A percentile compares a stretch with the other conserved stretches of the same genome.
Evolutionary conservation across 257 asterid species (phyloP).

Genomic region (Solanum virginianum): DNA sequence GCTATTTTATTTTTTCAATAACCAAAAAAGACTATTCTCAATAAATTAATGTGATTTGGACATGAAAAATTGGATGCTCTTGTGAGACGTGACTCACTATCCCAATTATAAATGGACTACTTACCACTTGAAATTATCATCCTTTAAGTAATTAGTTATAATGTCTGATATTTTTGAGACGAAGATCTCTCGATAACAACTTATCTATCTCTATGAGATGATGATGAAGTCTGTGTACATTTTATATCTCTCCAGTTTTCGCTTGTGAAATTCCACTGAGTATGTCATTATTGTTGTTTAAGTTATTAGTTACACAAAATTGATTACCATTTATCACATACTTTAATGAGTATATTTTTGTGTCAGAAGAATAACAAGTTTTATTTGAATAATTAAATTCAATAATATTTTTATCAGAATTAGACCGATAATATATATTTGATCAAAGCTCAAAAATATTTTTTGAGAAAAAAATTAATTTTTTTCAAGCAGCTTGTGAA

Average conservation of each 20-base stretch:
- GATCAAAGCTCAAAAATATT: too few relatives aligned
- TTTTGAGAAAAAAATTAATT: too few relatives aligned
- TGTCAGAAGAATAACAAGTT: neutral
- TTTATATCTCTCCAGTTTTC: too few relatives aligned
- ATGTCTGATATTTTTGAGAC: too few relatives aligned
- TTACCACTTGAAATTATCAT: neutral
- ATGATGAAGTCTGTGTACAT: too few relatives aligned
- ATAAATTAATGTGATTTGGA: neutral
- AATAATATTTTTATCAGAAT: neutral
- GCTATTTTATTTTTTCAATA: neutral
- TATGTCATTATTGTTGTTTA: too few relatives aligned
- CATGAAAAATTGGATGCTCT: neutral
- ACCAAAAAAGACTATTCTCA: neutral
- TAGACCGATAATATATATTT: too few relatives aligned
- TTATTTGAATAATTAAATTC: too few relatives aligned
- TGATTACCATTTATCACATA: neutral
- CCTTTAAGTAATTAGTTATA: neutral
- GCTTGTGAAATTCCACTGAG: too few relatives aligned
- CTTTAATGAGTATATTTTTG: neutral
- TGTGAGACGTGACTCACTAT: neutral
- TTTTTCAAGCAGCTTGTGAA: neutral
- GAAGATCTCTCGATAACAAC: rapidly evolving
- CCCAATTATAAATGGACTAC: neutral
- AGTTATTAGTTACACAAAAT: neutral
- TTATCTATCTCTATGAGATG: too few relatives aligned